Base-by-base conservation (phyloP, 208 protist genomes). In the Leishmania aethiopica region DNA sequence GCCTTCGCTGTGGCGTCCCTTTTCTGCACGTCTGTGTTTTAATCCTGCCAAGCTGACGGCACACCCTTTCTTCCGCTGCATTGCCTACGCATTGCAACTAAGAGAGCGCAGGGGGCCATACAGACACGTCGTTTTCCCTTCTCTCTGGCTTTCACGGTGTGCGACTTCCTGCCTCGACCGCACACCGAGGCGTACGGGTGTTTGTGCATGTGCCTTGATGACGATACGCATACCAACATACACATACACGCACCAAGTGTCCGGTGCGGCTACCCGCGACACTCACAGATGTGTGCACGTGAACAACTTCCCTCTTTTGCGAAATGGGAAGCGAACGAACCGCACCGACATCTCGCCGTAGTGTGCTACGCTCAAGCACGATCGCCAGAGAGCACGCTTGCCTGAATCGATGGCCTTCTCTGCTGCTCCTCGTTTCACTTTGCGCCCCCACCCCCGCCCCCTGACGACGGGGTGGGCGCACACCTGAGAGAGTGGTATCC, bases 1-100 rank as follows among this genome's bases (percentile, higher is more conserved):
- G 62, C 42, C 73, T n/a, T 80, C 70, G 59, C 57, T 80, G 69
- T 79, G 59, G 28, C 62, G 47, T 74, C 49, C 45, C 25, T 86
- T 74, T 81, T 76, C 47, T 76, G 59, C 35, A 15, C 47, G 82
- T 59, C 49, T 60, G 45, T 62, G 17, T 2, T 28, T 28, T 6
- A 25, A 25, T 17, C 32, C 4, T 67, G 62, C 15, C 51, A 55
- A 15, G 51, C 51, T 6, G 51, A 67, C 13, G 10, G n/a, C 32
- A 35, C 62, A 13, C 62, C n/a, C 32, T 67, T 37, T 37, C 32
- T 37, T 67, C 32, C 28, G 32, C 13, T 13, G n/a, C 62, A 17
- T 19, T 7, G 32, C 13, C 62, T 22, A 40, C 15, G 15, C 62
- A 13, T 32, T 22, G 62, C 22, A 17, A 22, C 62, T 13, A 13